A percentile compares a stretch with the other conserved stretches of the same genome.
Conservation (phyloP, 2,329 filamentous ascomycete genomes). For the Arthrobotrys entomopaga region DNA sequence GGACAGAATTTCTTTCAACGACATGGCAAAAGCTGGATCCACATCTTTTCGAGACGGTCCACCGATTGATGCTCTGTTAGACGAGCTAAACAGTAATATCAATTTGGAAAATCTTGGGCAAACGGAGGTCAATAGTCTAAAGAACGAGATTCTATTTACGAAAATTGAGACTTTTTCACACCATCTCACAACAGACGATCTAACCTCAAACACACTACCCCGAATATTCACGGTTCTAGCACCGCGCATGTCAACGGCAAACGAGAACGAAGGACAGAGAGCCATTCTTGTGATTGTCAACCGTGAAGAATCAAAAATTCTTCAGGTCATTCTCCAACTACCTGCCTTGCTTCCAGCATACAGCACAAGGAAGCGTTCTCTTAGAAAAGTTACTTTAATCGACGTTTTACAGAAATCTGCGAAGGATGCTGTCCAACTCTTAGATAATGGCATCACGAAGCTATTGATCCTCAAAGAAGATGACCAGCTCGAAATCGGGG, state of each 20-base stretch:
- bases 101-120: constrained; percentile 65
- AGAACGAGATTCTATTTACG: constrained; percentile 76
- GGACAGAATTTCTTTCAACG: constrained; percentile 81
- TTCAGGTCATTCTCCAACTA: constrained; percentile 48
- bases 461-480: constrained; percentile 57
- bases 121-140: constrained; percentile 76
- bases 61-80: constrained; percentile 75
- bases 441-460: constrained; percentile 57
- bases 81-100: constrained; percentile 73
- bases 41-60: constrained; percentile 75
- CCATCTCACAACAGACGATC: constrained; percentile 63
- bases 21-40: constrained; percentile 73
- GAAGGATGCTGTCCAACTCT: constrained; percentile 58
- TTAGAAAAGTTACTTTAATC: constrained; percentile 54
- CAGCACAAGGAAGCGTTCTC: constrained; percentile 60
- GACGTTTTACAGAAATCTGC: constrained; percentile 52
- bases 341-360: constrained; percentile 63
- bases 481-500: constrained; percentile 57
- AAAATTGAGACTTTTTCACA: constrained; percentile 76
- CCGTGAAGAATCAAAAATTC: constrained; percentile 43
- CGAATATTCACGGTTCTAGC: constrained; percentile 47
- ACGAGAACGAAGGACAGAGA: constrained; percentile 44
- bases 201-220: constrained; percentile 53
- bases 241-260: constrained; percentile 51
- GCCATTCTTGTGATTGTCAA: constrained; percentile 54